Percentiles rank a stretch among this genome's conserved stretches.
These are phyloP conservation scores for Petunia secreta DNA, from an alignment of 257 asterid genomes.

Conservation along the genomic window DNA sequence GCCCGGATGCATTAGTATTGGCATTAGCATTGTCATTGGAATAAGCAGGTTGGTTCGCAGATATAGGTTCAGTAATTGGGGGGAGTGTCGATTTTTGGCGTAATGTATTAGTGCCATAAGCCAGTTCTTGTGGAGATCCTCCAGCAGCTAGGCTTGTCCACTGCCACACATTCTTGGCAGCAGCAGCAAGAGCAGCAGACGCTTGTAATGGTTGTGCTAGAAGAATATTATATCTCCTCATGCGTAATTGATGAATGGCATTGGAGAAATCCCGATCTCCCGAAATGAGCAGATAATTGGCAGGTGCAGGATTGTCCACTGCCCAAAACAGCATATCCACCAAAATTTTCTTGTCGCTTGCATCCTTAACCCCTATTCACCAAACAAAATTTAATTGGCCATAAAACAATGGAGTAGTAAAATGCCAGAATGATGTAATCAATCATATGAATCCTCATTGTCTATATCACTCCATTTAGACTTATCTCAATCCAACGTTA, in stretches of 20 bases:
- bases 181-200: conserved; percentile 56
- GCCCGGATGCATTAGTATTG: conserved; percentile 2
- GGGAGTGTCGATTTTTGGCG: neutral
- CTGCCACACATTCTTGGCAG: conserved; percentile 58
- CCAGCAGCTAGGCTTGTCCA: conserved; percentile 52
- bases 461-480: neutral
- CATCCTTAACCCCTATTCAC: conserved; percentile 55
- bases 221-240: conserved; percentile 60
- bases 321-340: conserved; percentile 70
- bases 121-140: conserved; percentile 37
- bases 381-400: neutral
- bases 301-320: conserved; percentile 70
- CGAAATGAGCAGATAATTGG: conserved; percentile 58
- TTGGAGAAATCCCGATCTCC: conserved; percentile 63
- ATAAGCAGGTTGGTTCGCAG: conserved; percentile 24
- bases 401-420: too few species aligned
- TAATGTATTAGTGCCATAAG: neutral
- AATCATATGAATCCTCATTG: neutral
- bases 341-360: conserved; percentile 56
- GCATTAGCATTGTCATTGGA: neutral
- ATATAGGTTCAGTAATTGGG: conserved; percentile 17
- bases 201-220: conserved; percentile 56
- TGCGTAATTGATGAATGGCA: conserved; percentile 59
- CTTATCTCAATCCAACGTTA: neutral
- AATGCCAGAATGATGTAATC: neutral